Evolutionary conservation across 1,284 basidiomycete species (phyloP), one percentile per base, ranked within the genome.

Genomic region (Fomitopsis schrenkii): DNA sequence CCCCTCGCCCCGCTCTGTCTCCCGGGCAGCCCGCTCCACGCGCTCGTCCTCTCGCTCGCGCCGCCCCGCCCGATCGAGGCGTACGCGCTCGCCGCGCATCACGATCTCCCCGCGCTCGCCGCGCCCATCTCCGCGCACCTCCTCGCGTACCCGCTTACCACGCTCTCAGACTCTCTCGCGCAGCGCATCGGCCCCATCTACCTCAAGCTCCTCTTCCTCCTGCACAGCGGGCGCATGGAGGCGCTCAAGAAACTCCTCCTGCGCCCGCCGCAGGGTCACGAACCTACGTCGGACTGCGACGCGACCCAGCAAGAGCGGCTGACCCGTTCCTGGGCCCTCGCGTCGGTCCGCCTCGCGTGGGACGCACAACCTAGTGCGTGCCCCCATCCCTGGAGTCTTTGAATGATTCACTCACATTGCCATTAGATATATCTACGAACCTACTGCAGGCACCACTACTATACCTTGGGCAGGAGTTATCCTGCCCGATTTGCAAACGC

Each of bases 401-500:
- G 28, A 12, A 2, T 44, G 30, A 5, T 46, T 42, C n/a, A 14
- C 48, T 50, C 12, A 50, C 22, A 2, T 8, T 14, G 5, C 10
- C n/a, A 22, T 26, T 19, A 73, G 72, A 73, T 61, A 57, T 74
- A 38, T 71, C 71, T 1, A 65, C 67, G 14, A 66, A 64, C 19
- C 54, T 67, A 1, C 67, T 75, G 5, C 63, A 70, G 55, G 57
- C 63, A n/a, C 65, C 68, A 14, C 66, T 75, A 40, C 62, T 68
- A 7, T 68, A 70, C 2, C 63, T 75, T 12, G 68, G 64, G 35
- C 63, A 70, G n/a, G 61, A 64, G 59, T 59, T 74, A n/a, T 38
- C 62, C 5, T 75, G 74, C 58, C 64, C 85, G 46, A 76, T 82
- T 35, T 91, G 89, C 69, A 81, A 80, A 63, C 68, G 74, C 52